Conservation (phyloP, 2,329 filamentous ascomycete genomes). For the Tolypocladium pustulatum region DNA sequence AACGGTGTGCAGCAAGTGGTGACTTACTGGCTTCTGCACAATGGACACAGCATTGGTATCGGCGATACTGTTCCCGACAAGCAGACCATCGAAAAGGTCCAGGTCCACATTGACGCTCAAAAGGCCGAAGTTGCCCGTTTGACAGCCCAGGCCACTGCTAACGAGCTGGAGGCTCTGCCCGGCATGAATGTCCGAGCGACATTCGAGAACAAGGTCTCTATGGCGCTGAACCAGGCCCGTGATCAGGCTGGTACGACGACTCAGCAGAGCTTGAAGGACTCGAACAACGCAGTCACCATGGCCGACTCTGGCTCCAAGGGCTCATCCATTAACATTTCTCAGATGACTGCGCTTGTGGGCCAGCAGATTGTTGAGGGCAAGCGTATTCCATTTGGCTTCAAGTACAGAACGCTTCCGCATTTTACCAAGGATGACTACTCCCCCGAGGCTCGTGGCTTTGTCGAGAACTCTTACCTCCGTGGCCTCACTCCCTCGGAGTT, state of each 20-base stretch:
- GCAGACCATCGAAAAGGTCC: conserved; percentile 72
- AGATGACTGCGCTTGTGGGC: conserved; percentile 97
- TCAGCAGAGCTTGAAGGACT: conserved; percentile 83
- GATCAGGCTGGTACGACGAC: conserved; percentile 91
- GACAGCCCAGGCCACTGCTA: conserved; percentile 69
- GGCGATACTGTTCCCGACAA: conserved; percentile 94
- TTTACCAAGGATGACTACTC: conserved; percentile 99
- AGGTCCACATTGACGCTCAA: conserved; percentile 67
- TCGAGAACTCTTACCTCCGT: conserved; percentile 96
- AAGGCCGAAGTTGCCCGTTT: conserved; percentile 72
- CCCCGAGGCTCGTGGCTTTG: conserved; percentile 90
- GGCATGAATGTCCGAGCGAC: conserved; percentile 99
- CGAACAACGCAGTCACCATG: conserved; percentile 96
- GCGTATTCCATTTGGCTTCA: conserved; percentile 98
- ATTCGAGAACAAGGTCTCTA: conserved; percentile 94
- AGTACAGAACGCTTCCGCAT: conserved; percentile 91
- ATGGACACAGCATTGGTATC: conserved; percentile 96
- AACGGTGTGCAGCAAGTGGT: conserved; percentile 91
- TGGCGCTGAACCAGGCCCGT: conserved; percentile 88
- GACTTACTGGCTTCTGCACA: conserved; percentile 93
- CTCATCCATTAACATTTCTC: conserved; percentile 97
- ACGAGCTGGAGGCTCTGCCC: conserved; percentile 81
- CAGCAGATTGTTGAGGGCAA: conserved; percentile 98
- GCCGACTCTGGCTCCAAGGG: conserved; percentile 95
- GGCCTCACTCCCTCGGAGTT: conserved; percentile 93